Evolutionary conservation across 2,329 filamentous ascomycete species (phyloP).

Genomic region (Colletotrichum zoysiae): DNA sequence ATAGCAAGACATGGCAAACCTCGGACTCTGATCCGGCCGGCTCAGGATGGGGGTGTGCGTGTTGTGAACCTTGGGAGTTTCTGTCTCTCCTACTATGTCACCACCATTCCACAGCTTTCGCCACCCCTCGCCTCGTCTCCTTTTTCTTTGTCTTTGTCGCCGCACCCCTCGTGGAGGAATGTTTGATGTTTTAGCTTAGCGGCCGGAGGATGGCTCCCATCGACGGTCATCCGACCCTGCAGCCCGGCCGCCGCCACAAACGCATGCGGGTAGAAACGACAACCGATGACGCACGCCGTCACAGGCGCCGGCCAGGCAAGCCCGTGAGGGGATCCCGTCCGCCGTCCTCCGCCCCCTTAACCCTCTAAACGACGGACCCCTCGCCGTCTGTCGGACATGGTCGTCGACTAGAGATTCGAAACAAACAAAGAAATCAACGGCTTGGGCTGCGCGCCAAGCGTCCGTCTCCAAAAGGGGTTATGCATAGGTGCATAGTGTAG

Average conservation of each 20-base stretch:
- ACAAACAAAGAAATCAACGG: constrained; percentile 13
- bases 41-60: not conserved
- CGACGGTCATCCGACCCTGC: not conserved
- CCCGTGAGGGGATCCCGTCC: not conserved
- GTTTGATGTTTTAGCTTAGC: constrained; percentile 8
- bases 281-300: not conserved
- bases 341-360: not conserved
- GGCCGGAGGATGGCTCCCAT: not conserved
- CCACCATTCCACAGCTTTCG: constrained; percentile 5
- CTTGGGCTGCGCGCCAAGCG: not conserved
- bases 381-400: not conserved
- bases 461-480: not conserved
- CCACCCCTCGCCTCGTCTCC: not conserved
- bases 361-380: not conserved
- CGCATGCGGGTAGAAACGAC: constrained; percentile 3
- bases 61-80: not conserved
- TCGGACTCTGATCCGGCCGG: constrained; percentile 1
- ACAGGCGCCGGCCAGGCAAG: not conserved
- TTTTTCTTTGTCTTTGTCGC: constrained; percentile 17
- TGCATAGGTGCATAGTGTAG: not conserved
- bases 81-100: not conserved
- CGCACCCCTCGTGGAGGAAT: not conserved
- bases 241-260: constrained; percentile 23
- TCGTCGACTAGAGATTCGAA: not conserved
- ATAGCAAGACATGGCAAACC: not conserved